These are phyloP conservation scores for Populus hybrid DNA, from an alignment of 441 rosid species.

Conservation along the genomic window DNA sequence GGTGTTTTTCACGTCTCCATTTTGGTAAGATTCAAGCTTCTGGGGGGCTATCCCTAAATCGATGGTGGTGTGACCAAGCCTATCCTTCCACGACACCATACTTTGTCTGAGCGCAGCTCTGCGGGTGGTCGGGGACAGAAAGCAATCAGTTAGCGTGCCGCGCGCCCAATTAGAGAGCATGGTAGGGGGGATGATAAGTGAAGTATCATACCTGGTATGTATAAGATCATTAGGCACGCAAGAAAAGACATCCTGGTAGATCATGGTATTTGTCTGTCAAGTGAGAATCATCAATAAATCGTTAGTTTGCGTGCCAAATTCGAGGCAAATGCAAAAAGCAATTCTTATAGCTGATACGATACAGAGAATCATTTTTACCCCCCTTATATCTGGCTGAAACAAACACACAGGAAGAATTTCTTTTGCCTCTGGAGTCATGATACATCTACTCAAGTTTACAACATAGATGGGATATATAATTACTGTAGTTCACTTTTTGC, in stretches of 20 bases:
- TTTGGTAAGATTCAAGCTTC: slow-evolving; percentile 62
- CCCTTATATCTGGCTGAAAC: too few relatives aligned
- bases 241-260: slow-evolving; percentile 92
- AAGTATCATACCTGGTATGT: slow-evolving; percentile 63
- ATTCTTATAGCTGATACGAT: background rate
- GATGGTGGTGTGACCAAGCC: slow-evolving; percentile 82
- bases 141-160: too few relatives aligned
- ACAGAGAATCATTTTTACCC: too few relatives aligned
- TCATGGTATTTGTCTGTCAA: slow-evolving; percentile 74
- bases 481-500: too few relatives aligned
- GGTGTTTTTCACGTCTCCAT: slow-evolving; percentile 55
- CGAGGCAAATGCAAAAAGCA: background rate
- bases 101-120: slow-evolving; percentile 79
- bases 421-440: too few relatives aligned
- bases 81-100: slow-evolving; percentile 71
- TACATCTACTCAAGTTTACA: too few relatives aligned
- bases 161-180: background rate
- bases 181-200: background rate
- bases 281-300: slow-evolving; percentile 10
- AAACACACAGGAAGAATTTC: background rate
- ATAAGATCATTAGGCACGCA: slow-evolving; percentile 91
- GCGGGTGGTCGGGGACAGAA: slow-evolving; percentile 11
- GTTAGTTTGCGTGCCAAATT: slow-evolving; percentile 4
- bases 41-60: slow-evolving; percentile 89
- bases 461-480: too few relatives aligned